These are phyloP conservation scores for Polyporus arcularius DNA, from an alignment of 768 basidiomycete species.

Conservation along the genomic window DNA sequence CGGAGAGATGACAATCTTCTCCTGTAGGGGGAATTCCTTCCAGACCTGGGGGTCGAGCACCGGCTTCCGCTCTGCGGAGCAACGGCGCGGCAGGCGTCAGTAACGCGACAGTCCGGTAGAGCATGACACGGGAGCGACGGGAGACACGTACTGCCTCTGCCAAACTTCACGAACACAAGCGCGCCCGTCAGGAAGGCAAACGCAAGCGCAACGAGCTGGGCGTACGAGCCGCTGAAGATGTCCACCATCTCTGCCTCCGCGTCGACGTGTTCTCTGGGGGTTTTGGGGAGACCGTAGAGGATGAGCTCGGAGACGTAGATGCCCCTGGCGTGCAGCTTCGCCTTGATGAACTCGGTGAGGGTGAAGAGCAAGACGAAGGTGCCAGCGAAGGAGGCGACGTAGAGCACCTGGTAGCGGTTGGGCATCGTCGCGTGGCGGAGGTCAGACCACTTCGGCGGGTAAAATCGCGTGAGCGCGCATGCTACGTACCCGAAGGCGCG, in stretches of 20 bases:
- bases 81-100: constrained; percentile 4
- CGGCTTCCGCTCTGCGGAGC: constrained; percentile 58
- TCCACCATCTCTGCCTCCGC: constrained; percentile 3
- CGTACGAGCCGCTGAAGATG: constrained; percentile 32
- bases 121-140: neutral
- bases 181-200: constrained; percentile 50
- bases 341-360: constrained; percentile 42
- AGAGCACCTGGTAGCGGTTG: constrained; percentile 56
- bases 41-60: constrained; percentile 75
- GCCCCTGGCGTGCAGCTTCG: constrained; percentile 51
- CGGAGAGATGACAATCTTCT: constrained; percentile 85
- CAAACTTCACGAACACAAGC: constrained; percentile 55
- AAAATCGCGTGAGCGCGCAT: neutral
- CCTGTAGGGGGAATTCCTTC: constrained; percentile 77
- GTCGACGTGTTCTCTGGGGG: constrained; percentile 13
- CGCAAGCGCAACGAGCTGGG: constrained; percentile 54
- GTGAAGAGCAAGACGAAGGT: constrained; percentile 51
- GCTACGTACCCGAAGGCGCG: neutral
- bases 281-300: constrained; percentile 56
- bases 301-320: constrained; percentile 62
- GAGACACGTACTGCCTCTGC: constrained; percentile 12
- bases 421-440: constrained; percentile 41
- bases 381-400: constrained; percentile 52
- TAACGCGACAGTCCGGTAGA: neutral
- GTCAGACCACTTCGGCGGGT: constrained; percentile 7